Percentiles rank a stretch among this genome's conserved stretches.
These are phyloP conservation scores for Samsoniella hepiali DNA, from an alignment of 2,329 filamentous ascomycete species.

Conservation along the genomic window DNA sequence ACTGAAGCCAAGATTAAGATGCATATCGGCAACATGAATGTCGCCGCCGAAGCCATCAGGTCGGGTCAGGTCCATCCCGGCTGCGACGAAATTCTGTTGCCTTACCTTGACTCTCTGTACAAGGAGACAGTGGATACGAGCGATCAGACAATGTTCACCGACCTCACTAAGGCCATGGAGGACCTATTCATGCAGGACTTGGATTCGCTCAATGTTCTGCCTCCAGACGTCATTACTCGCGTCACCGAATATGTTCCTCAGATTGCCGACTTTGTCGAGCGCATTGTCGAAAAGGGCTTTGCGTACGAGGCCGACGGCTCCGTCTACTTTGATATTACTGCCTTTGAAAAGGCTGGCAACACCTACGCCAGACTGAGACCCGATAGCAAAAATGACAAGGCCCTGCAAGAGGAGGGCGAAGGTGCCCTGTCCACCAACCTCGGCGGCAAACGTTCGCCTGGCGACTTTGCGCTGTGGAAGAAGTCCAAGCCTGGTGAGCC, in stretches of 20 bases:
- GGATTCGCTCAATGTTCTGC: constrained; percentile 77
- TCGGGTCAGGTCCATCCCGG: constrained; percentile 51
- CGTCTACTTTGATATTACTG: constrained; percentile 88
- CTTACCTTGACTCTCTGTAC: constrained; percentile 73
- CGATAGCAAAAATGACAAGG: constrained; percentile 79
- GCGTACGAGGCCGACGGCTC: constrained; percentile 80
- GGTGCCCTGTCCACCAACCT: constrained; percentile 67
- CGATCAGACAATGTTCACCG: constrained; percentile 74
- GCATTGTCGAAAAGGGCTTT: constrained; percentile 79
- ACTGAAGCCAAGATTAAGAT: constrained; percentile 86
- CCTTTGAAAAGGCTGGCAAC: constrained; percentile 82
- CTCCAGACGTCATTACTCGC: constrained; percentile 76
- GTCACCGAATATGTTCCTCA: constrained; percentile 92
- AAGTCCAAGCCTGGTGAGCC: constrained; percentile 88
- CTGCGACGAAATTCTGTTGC: constrained; percentile 67
- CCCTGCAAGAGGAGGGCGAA: constrained; percentile 83
- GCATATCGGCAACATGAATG: constrained; percentile 67
- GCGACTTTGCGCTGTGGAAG: constrained; percentile 94
- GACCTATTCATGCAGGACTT: constrained; percentile 86
- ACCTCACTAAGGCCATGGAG: constrained; percentile 82
- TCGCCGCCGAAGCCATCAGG: constrained; percentile 48
- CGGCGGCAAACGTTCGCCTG: constrained; percentile 67
- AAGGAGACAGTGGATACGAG: constrained; percentile 59
- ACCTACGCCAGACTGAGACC: constrained; percentile 82
- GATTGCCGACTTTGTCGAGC: constrained; percentile 81